Evolutionary conservation across 495 filamentous ascomycete genomes (phyloP), one percentile per base, ranked within the genome.

Genomic region (Hyphodiscus hymeniophilus): DNA sequence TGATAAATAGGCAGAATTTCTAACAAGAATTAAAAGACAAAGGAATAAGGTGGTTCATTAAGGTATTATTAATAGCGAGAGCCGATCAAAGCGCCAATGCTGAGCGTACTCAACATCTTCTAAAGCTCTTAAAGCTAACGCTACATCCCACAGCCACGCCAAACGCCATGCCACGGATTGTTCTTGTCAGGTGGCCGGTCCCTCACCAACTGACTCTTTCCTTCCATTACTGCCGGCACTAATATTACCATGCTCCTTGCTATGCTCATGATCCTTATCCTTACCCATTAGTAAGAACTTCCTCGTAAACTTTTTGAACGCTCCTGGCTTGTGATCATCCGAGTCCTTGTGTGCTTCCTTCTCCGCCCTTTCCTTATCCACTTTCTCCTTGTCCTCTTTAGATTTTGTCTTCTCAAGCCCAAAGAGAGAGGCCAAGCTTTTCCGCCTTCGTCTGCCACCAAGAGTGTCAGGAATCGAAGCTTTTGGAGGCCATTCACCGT

Each of bases 401-500:
- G 47, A 30, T 3, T 52, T 34, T 20, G 36, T 38, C n/a, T 46
- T 54, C 22, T 55, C 49, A 2, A 50, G 16, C 12, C 56, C 52
- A 42, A 55, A 59, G 28, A 59, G 34, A 18, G 52, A 35, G 55
- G 43, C 55, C 52, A 32, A 35, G 54, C 67, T 60, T 46, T 64
- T 64, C 16, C 56, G 55, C 1, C 47, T 54, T 49, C 60, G 49
- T 49, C 60, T 48, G 24, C 59, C 56, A 57, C 58, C 45, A 3
- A 70, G 55, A 18, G 67, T 63, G 0, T 63, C 63, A 0, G 65
- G 56, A 22, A 63, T 63, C 3, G 58, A 60, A 0, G 64, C 40
- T 55, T 82, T 84, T 16, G 91, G 87, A 1, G 92, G 92, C 92
- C 92, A 98, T 60, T 94, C 84, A 16, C 89, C 92, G 59, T 94